phyloP scores from a whole-genome alignment of 305 asterid genomes.

The Fraxinus nigra region DNA sequence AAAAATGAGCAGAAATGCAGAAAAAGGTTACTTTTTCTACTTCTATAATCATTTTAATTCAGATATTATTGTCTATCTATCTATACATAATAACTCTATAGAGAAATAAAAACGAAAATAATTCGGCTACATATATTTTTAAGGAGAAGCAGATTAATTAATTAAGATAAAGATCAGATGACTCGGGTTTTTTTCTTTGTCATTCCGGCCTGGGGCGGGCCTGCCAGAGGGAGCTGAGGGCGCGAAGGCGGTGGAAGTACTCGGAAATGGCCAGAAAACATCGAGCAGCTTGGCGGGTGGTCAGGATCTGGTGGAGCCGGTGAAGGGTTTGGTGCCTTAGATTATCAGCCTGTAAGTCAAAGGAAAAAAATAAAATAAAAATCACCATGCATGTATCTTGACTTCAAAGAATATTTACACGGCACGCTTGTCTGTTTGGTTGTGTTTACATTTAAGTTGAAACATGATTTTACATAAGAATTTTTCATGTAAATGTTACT shows the following conservation, averaged over 20 bases:
- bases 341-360: conserved; percentile 52
- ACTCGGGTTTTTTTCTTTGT: not conserved
- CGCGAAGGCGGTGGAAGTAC: conserved; percentile 74
- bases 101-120: not conserved
- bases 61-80: not conserved
- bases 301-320: conserved; percentile 57
- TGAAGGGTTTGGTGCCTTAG: conserved; percentile 68
- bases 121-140: not conserved
- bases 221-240: conserved; percentile 83
- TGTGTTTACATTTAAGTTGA: not conserved
- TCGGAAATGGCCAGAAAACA: conserved; percentile 65
- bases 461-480: not conserved
- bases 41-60: not conserved
- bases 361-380: not conserved
- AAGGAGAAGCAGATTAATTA: not conserved
- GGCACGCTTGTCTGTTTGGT: not conserved
- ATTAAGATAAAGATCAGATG: not conserved
- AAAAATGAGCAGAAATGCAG: not conserved
- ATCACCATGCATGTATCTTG: not conserved
- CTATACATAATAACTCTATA: not conserved
- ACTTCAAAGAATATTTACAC: not conserved
- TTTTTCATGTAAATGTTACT: not conserved
- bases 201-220: conserved; percentile 55
- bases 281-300: conserved; percentile 59
- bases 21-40: not conserved